phyloP scores from a whole-genome alignment of 768 basidiomycete species.

The Tulasnella sp. region DNA sequence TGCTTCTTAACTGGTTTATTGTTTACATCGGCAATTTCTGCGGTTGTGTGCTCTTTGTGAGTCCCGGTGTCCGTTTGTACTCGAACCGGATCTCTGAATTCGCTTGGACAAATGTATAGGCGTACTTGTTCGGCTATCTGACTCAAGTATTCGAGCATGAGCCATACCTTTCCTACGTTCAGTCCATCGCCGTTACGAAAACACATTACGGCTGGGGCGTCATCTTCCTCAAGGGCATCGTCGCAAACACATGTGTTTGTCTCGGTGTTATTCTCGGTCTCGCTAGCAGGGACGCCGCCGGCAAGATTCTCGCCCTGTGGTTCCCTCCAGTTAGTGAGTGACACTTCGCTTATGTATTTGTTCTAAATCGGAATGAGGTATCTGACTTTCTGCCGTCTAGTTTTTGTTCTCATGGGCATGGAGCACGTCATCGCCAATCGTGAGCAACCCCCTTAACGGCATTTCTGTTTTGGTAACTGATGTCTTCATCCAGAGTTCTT shows the following conservation, averaged over 20 bases:
- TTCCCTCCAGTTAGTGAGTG: conserved; percentile 31
- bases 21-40: conserved; percentile 26
- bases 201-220: conserved; percentile 29
- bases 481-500: conserved; percentile 27
- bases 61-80: not conserved
- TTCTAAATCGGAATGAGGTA: not conserved
- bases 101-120: conserved; percentile 10
- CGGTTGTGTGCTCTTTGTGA: not conserved
- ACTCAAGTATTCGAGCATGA: conserved; percentile 29
- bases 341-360: not conserved
- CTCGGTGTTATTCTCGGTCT: conserved; percentile 30
- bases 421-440: conserved; percentile 31
- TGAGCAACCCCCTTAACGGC: not conserved
- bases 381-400: not conserved
- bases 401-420: conserved; percentile 16
- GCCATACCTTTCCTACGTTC: conserved; percentile 27
- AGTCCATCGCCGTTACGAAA: conserved; percentile 25
- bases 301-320: conserved; percentile 30
- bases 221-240: conserved; percentile 29
- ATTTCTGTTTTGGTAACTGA: not conserved
- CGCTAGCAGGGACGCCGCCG: conserved; percentile 29
- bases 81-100: not conserved
- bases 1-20: conserved; percentile 28
- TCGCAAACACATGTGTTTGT: conserved; percentile 30
- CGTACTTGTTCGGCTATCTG: conserved; percentile 29